These are phyloP conservation scores for Acmispon strigosus DNA, from an alignment of 306 rosid species.

Conservation along the genomic window DNA sequence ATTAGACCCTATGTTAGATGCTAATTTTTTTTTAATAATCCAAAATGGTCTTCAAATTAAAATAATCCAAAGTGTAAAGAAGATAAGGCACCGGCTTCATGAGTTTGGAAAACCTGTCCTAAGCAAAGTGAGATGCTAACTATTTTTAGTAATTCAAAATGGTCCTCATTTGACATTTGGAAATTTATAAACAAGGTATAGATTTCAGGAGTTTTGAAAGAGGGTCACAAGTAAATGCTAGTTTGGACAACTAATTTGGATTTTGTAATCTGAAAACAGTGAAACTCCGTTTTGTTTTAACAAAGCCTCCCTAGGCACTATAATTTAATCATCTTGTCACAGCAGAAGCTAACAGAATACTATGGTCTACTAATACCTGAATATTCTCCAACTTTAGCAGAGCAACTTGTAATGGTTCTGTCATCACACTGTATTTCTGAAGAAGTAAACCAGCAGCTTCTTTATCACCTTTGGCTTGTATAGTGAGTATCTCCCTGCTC, in stretches of 20 bases:
- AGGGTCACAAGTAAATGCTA: background rate
- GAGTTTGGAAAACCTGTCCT: background rate
- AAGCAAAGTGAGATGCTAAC: background rate
- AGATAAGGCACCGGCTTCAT: background rate
- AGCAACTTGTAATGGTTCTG: slow-evolving; percentile 59
- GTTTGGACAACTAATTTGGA: background rate
- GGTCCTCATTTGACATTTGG: background rate
- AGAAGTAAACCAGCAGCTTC: slow-evolving; percentile 72
- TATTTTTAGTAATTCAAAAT: background rate
- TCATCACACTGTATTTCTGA: slow-evolving; percentile 45
- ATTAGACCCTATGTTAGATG: background rate
- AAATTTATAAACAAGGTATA: background rate
- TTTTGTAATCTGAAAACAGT: background rate
- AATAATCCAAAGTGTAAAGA: background rate
- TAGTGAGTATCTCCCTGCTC: slow-evolving; percentile 82
- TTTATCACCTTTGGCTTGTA: slow-evolving; percentile 92
- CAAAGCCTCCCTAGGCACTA: background rate
- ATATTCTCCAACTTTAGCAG: slow-evolving; percentile 60
- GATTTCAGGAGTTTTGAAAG: background rate
- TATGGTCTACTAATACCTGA: slow-evolving; percentile 47
- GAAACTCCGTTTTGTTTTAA: background rate
- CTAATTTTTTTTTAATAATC: background rate
- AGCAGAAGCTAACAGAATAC: background rate
- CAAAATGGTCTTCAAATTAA: background rate
- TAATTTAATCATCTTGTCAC: background rate